These are phyloP conservation scores for Mycena galericulata DNA, from an alignment of 768 basidiomycete species.

Conservation along the genomic window DNA sequence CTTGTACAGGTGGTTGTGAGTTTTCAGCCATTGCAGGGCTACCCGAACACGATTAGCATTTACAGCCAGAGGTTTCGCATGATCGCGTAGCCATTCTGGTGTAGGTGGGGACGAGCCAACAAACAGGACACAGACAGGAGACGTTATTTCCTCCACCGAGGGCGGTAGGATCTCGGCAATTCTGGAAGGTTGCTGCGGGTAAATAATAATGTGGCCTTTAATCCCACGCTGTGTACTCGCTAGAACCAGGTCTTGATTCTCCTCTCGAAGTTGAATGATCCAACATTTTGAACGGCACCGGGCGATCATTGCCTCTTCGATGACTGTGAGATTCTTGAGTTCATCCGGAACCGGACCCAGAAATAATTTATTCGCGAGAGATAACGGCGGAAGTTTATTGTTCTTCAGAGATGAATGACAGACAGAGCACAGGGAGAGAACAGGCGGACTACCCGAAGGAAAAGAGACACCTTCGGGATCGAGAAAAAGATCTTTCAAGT, in stretches of 20 bases:
- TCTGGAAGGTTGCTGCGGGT: conserved; percentile 6
- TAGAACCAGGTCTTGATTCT: conserved; percentile 33
- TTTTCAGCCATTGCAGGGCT: conserved; percentile 11
- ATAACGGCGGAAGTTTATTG: not conserved
- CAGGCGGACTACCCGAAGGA: not conserved
- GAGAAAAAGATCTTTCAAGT: not conserved
- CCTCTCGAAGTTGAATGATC: conserved; percentile 5
- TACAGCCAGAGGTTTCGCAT: conserved; percentile 13
- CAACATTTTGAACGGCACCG: conserved; percentile 23
- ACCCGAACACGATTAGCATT: conserved; percentile 2
- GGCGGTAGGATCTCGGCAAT: not conserved
- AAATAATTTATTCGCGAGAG: conserved; percentile 14
- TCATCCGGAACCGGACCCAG: not conserved
- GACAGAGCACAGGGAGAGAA: not conserved
- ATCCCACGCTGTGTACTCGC: not conserved
- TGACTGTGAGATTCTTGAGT: conserved; percentile 16
- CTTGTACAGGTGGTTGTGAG: conserved; percentile 14
- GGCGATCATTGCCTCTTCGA: conserved; percentile 30
- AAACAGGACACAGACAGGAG: conserved; percentile 15
- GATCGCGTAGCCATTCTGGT: conserved; percentile 11
- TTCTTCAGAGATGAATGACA: not conserved
- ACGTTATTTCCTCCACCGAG: not conserved
- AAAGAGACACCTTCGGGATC: conserved; percentile 10
- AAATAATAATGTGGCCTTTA: conserved; percentile 7
- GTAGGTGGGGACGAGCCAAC: conserved; percentile 6